Evolutionary conservation across 129 eudicot species (phyloP), one percentile per base, ranked within the genome.

Genomic region (Flaveria linearis): DNA sequence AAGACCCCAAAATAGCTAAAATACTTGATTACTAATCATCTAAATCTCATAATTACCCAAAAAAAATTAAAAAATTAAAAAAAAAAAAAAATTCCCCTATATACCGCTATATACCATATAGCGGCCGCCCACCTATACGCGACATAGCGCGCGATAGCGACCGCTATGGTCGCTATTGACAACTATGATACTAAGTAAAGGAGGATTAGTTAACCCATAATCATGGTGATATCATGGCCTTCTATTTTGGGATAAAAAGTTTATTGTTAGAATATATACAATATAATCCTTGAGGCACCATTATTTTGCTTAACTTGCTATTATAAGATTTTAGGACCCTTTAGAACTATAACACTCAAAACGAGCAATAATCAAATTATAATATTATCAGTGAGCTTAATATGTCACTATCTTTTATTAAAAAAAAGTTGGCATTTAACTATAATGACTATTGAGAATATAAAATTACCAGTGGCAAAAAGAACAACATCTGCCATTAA

Each of bases 401-500:
- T 28, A 12, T n/a, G 67, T 26, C 28, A n/a, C 62, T 3, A 5
- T 36, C 41, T 36, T 36, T 36, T 36, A 36, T 36, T 3, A 36
- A 36, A 36, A 36, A 33, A 36, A 36, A 36, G 41, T 8, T 12
- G 7, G 14, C 17, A 76, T 64, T 43, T 7, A 50, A 51, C 25
- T 41, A 66, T 15, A 50, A 50, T n/a, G 14, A 66, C 25, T 26
- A 30, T 65, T 12, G 49, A 56, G 23, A 39, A 45, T 23, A 61
- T 56, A 76, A n/a, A 72, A 77, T 79, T 89, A 94, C 98, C 98
- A 30, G 98, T 91, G 75, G 98, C 98, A 76, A 94, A 86, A 79
- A 94, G 98, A 42, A 94, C 98, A 85, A 47, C 98, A 87, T 94
- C 98, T 69, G 97, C 98, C 76, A 82, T 68, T 51, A 94, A 46